Evolutionary conservation across 1,139 yeast species (phyloP).

Genomic region (Candida sojae): DNA sequence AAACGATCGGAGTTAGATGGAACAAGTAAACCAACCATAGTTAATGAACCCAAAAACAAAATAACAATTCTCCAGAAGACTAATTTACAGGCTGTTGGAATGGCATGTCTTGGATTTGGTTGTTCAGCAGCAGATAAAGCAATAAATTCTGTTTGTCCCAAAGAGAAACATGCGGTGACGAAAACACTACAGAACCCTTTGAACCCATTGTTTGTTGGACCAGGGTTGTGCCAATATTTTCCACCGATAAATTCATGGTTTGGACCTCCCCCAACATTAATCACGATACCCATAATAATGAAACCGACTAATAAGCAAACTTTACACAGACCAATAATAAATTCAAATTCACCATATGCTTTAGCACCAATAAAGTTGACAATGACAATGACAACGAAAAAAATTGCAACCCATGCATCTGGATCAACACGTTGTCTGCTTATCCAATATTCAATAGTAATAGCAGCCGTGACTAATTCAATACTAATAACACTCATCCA

Average conservation of each 20-base stretch:
- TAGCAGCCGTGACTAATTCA: conserved; percentile 43
- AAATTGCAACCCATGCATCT: conserved; percentile 42
- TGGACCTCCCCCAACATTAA: conserved; percentile 43
- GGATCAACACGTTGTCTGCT: conserved; percentile 26
- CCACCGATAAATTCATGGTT: conserved; percentile 45
- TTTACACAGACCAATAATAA: conserved; percentile 38
- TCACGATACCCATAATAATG: conserved; percentile 40
- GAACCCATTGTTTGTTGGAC: conserved; percentile 31
- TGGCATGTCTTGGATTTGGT: conserved; percentile 39
- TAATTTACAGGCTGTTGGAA: conserved; percentile 44
- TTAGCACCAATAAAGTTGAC: conserved; percentile 43
- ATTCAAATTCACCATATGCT: conserved; percentile 50
- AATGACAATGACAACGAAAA: conserved; percentile 32
- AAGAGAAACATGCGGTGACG: conserved; percentile 40
- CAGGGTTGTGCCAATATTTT: conserved; percentile 47
- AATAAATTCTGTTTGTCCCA: conserved; percentile 44
- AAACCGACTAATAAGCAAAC: conserved; percentile 41
- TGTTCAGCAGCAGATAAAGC: conserved; percentile 46
- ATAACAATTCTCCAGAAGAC: conserved; percentile 40
- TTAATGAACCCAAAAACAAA: conserved; percentile 43
- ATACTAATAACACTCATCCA: conserved; percentile 44
- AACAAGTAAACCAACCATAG: conserved; percentile 44
- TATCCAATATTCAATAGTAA: conserved; percentile 40
- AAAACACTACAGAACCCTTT: conserved; percentile 44
- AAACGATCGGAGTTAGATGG: conserved; percentile 40